A percentile compares a stretch with the other conserved stretches of the same genome.
phyloP scores from a whole-genome alignment of 2,329 filamentous ascomycete species.

The Botrytis squamosa region DNA sequence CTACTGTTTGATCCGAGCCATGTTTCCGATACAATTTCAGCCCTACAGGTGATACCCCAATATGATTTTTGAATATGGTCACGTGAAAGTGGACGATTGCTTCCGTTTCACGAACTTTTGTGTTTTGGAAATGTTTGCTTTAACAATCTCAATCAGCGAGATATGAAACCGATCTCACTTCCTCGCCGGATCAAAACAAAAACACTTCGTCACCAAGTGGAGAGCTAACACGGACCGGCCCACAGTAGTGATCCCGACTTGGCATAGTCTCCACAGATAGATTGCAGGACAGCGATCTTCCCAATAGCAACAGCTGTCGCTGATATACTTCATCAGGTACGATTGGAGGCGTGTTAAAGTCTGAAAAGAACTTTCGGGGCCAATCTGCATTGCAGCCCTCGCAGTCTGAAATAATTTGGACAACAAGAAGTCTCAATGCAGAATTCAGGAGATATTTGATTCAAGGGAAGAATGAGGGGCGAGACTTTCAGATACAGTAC shows the following conservation, averaged over 20 bases:
- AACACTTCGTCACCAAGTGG: conserved; percentile 2
- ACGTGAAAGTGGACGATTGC: not conserved
- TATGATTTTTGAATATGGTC: not conserved
- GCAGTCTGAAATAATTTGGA: not conserved
- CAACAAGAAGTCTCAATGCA: not conserved
- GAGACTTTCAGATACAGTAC: not conserved
- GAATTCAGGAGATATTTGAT: not conserved
- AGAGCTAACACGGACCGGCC: not conserved
- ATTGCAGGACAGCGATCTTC: not conserved
- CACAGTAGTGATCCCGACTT: conserved; percentile 7
- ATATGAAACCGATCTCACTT: not conserved
- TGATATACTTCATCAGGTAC: not conserved
- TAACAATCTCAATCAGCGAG: too few relatives aligned
- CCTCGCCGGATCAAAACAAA: not conserved
- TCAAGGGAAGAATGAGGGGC: not conserved
- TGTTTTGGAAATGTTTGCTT: not conserved
- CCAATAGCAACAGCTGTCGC: not conserved
- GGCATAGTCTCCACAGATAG: conserved; percentile 9
- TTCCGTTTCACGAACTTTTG: too few relatives aligned
- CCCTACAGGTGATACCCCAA: not conserved
- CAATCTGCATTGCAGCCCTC: not conserved
- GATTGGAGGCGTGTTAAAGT: not conserved
- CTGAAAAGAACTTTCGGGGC: not conserved
- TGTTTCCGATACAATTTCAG: not conserved
- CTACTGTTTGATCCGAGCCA: not conserved